phyloP scores from a whole-genome alignment of 768 basidiomycete species.

The Fibroporia radiculosa region DNA sequence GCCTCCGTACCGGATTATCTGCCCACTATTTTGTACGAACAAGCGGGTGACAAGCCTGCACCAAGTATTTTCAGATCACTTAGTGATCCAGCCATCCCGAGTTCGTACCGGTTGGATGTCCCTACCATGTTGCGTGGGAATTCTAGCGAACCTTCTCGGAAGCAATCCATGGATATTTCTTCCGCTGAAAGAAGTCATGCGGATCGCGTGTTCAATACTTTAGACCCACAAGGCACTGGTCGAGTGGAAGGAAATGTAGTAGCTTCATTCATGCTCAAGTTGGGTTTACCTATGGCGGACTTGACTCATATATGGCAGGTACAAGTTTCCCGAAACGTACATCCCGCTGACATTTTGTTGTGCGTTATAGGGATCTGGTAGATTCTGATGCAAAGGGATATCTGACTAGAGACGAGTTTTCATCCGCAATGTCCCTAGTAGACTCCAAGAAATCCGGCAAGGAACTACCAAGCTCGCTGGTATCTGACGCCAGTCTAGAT shows the following conservation, averaged over 20 bases:
- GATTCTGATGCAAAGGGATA: constrained; percentile 12
- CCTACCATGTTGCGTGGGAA: no score
- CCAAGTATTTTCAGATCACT: no score
- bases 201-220: constrained; percentile 9
- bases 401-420: constrained; percentile 12
- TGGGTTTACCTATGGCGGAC: constrained; percentile 8
- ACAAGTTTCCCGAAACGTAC: background rate
- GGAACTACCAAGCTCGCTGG: constrained; percentile 10
- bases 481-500: no score
- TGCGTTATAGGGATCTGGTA: constrained; percentile 9
- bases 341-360: background rate
- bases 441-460: constrained; percentile 12
- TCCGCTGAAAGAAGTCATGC: no score
- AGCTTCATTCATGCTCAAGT: constrained; percentile 8
- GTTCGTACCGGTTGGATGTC: no score
- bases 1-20: constrained; percentile 31
- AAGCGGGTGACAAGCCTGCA: constrained; percentile 17
- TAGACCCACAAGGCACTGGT: constrained; percentile 11
- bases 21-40: constrained; percentile 39
- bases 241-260: constrained; percentile 6
- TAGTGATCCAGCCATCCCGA: no score
- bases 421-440: constrained; percentile 15
- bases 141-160: no score
- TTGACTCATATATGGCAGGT: constrained; percentile 15
- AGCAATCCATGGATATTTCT: no score